phyloP scores from a whole-genome alignment of 2,329 filamentous ascomycete species.

The Penicillium palitans region DNA sequence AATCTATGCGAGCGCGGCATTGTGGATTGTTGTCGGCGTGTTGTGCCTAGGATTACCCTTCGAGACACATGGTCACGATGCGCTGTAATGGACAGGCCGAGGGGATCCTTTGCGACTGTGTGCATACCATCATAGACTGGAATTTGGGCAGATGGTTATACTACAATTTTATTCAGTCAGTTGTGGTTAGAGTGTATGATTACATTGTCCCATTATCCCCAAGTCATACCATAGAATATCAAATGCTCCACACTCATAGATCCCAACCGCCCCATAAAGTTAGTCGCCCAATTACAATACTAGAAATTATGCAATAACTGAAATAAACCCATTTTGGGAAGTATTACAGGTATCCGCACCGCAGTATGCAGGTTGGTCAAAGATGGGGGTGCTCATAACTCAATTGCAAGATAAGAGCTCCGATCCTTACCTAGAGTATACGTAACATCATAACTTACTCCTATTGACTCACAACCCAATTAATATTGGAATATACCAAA shows the following conservation, averaged over 20 bases:
- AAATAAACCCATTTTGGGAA: background rate
- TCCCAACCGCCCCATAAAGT: background rate
- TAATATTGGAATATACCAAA: background rate
- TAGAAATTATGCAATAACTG: background rate
- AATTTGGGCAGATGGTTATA: background rate
- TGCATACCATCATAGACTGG: background rate
- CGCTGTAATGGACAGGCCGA: constrained; percentile 14
- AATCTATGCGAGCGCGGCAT: constrained; percentile 48
- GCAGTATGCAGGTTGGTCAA: background rate
- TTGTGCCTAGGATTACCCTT: constrained; percentile 48
- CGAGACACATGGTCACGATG: constrained; percentile 42
- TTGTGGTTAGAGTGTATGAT: background rate
- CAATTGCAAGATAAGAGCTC: background rate
- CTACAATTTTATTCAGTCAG: background rate
- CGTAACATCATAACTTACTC: background rate
- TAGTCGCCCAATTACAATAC: background rate
- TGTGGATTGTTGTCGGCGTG: constrained; percentile 48
- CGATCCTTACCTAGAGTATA: background rate
- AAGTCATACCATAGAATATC: background rate
- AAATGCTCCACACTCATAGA: background rate
- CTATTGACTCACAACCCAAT: background rate
- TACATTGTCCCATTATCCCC: background rate
- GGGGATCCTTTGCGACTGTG: background rate
- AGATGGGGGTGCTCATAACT: background rate
- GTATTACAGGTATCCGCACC: background rate